A percentile compares a stretch with the other conserved stretches of the same genome.
These are phyloP conservation scores for Boletales sp. DNA, from an alignment of 768 basidiomycete species.

Conservation along the genomic window DNA sequence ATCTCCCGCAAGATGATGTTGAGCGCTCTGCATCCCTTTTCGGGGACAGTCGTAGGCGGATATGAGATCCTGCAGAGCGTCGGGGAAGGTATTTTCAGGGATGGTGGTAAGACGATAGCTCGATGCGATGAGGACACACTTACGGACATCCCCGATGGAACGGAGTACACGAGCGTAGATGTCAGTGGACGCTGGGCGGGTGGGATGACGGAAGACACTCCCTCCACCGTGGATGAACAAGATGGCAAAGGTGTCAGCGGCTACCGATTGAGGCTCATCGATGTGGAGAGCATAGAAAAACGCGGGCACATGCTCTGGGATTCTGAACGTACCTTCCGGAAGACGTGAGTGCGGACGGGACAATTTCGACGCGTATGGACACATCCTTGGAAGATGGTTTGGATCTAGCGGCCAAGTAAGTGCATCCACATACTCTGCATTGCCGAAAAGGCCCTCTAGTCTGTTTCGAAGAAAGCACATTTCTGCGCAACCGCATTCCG, in stretches of 20 bases:
- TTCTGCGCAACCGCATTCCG: too few species aligned
- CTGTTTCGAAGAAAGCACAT: too few species aligned
- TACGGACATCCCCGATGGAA: background rate
- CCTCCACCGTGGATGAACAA: conserved; percentile 8
- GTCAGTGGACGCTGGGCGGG: background rate
- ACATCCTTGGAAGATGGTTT: background rate
- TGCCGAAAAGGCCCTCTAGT: too few species aligned
- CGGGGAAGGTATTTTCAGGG: conserved; percentile 6
- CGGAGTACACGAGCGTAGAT: background rate
- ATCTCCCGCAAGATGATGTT: conserved; percentile 21
- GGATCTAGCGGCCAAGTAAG: too few species aligned
- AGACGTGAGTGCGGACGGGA: background rate
- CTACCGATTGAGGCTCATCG: background rate
- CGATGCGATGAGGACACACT: conserved; percentile 4
- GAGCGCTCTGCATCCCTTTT: conserved; percentile 12
- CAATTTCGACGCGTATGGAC: background rate
- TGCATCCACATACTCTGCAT: too few species aligned
- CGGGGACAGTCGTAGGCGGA: conserved; percentile 21
- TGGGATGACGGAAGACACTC: conserved; percentile 2
- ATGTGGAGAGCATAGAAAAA: conserved; percentile 1
- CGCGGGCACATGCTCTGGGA: background rate
- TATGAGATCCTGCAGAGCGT: conserved; percentile 3
- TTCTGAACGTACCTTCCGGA: background rate
- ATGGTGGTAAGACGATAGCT: conserved; percentile 7
- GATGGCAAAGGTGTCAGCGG: background rate